Base-by-base conservation (phyloP, 2,329 filamentous ascomycete genomes). In the Rhexocercosporidium sp. region DNA sequence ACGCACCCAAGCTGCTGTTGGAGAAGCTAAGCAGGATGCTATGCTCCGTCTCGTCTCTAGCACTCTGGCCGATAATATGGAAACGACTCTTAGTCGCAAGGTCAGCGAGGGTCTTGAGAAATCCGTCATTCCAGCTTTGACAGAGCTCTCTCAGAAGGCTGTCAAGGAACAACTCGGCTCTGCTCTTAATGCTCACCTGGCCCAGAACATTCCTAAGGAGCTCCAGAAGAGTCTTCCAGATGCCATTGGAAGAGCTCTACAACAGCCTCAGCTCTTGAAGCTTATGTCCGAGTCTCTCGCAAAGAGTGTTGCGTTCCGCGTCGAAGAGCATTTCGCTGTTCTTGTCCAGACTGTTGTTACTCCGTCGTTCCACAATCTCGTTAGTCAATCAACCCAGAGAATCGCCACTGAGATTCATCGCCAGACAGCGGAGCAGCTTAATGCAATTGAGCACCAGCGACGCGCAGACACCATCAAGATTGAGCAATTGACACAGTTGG, bases 121-220 rank as follows among this genome's bases (percentile, higher is more conserved):
- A 74, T 85, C 89, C 16, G 88, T 97, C 53, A 83, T 97, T 62
- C 95, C 96, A 12, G 84, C 89, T 37, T 82, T 98, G 65, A 86
- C 89, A 47, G 85, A 89, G 61, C 84, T 90, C 49, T 88, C 92
- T 16, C 84, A 87, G 53, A 86, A 88, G 69, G 86, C 90, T 4
- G 84, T 97, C 31, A 86, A 90, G 64, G 90, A 91, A 69, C 89
- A 92, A 76, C 83, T 98, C 27, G 85, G 88, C 65, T 84, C 87
- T 70, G 88, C 88, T 68, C 81, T 97, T 64, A 71, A 72, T 18
- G 59, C 68, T 56, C 70, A 75, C 31, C 41, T 78, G 31, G 63
- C 65, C n/a, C 69, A 72, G 41, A 67, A 34, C 31, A 39, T 78
- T 2, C 84, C 87, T n/a, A 84, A 85, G 47, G 93, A 97, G 78